Conservation (phyloP, 345 rosid genomes). For the Psidium guajava region DNA sequence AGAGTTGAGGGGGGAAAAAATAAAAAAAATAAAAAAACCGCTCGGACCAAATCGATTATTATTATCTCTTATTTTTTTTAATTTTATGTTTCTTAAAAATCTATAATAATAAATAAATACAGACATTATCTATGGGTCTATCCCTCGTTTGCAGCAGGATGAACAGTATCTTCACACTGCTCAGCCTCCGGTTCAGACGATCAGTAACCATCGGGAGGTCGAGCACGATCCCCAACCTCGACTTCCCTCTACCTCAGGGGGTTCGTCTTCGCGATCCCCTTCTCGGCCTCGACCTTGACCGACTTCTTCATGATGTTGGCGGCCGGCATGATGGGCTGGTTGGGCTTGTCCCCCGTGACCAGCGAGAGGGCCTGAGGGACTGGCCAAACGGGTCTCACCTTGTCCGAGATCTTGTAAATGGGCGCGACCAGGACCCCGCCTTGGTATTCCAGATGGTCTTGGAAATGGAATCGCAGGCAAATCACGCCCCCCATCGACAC, state of each 20-base stretch:
- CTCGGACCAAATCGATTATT: too few species aligned
- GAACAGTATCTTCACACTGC: conserved; percentile 44
- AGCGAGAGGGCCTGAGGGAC: conserved; percentile 35
- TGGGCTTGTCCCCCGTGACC: conserved; percentile 48
- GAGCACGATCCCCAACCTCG: conserved; percentile 62
- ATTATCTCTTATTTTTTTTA: too few species aligned
- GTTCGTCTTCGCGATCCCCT: conserved; percentile 36
- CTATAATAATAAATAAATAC: too few species aligned
- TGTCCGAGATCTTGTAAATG: conserved; percentile 77
- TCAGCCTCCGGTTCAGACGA: conserved; percentile 25
- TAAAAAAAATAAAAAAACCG: too few species aligned
- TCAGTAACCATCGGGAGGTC: conserved; percentile 65
- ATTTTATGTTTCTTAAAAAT: too few species aligned
- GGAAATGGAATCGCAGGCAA: conserved; percentile 44
- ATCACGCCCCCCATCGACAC: conserved; percentile 82
- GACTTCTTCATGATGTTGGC: conserved; percentile 49
- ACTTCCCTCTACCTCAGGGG: conserved; percentile 67
- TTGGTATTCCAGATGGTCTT: conserved; percentile 29
- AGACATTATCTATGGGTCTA: too few species aligned
- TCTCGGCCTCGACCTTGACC: conserved; percentile 51
- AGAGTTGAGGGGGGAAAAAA: too few species aligned
- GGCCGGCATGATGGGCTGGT: conserved; percentile 58
- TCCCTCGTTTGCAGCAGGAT: conserved; percentile 27
- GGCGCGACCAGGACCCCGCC: conserved; percentile 73
- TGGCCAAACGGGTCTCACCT: conserved; percentile 67